Base-by-base conservation (phyloP, 768 basidiomycete genomes). In the Daedalea quercina region DNA sequence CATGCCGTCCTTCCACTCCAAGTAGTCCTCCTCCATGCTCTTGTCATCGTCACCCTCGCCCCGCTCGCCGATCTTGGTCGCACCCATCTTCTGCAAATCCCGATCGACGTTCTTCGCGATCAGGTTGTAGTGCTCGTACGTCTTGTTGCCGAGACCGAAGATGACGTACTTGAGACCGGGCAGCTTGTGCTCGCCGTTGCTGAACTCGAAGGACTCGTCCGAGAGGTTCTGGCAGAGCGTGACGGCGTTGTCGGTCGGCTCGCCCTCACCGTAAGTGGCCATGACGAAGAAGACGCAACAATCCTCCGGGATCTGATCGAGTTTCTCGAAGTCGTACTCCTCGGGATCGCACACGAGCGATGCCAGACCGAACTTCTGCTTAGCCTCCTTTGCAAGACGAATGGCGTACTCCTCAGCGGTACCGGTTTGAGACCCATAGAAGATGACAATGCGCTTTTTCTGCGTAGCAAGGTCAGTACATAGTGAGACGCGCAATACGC, bases 1-100 rank as follows among this genome's bases (percentile, higher is more conserved):
- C 94, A 98, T 94, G 60, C 77, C 79, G 64, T 99, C 95, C 69
- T 98, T 99, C 95, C 95, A 99, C 62, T 91, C 94, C 12, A 99
- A 81, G 67, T 98, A 99, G 69, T 99, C 95, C 73, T 99, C 95
- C 68, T 99, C 95, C 94, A 99, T 97, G 65, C 89, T 93, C 76
- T 96, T 96, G 71, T 99, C 96, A 65, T 99, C 95, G 64, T 99
- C 96, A 57, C 95, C 95, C 69, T 98, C 94, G 9, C 95, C 95
- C 35, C 87, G 77, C 66, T 87, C 85, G 41, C 94, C 94, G 33
- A 98, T 88, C 49, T 92, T 83, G 50, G 74, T 67, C 20, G 82
- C 96, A 25, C 94, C 95, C 76, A 93, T 84, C 64, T 84, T 81
- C 3, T 79, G 69, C 54, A 99, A 71, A 25, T 80, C 69, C 2